These are phyloP conservation scores for Melaleuca alternifolia DNA, from an alignment of 345 rosid species.

Conservation along the genomic window DNA sequence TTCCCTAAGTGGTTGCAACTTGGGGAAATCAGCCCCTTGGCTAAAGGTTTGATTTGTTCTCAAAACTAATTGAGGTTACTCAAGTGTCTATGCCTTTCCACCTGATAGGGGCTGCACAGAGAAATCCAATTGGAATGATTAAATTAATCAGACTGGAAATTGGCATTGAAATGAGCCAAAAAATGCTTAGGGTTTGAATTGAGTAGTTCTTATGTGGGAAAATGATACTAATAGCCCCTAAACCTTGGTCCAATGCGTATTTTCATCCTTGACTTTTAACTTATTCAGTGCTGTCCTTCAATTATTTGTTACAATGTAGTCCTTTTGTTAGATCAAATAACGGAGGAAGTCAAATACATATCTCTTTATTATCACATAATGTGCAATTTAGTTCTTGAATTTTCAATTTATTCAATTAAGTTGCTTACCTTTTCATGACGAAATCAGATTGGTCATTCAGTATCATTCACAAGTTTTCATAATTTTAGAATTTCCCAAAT, in stretches of 20 bases:
- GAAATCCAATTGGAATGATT: neutral
- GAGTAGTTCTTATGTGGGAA: neutral
- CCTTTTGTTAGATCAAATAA: neutral
- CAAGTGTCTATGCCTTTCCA: neutral
- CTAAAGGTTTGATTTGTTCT: neutral
- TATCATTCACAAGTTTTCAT: neutral
- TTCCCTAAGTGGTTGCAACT: neutral
- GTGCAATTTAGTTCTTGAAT: neutral
- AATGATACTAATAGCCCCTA: neutral
- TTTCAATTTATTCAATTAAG: neutral
- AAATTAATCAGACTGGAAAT: neutral
- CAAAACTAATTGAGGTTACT: neutral
- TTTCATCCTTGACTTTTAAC: neutral
- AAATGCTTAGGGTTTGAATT: neutral
- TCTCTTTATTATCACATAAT: neutral
- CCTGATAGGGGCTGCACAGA: neutral
- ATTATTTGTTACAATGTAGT: neutral
- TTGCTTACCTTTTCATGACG: neutral
- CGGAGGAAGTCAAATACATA: neutral
- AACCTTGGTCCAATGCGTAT: neutral
- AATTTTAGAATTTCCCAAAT: neutral
- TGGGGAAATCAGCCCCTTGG: neutral
- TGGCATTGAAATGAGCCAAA: neutral
- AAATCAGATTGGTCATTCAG: neutral
- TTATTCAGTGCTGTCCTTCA: neutral